Evolutionary conservation across 352 stramenopile species (phyloP).

Genomic region (Phytophthora palmivora): DNA sequence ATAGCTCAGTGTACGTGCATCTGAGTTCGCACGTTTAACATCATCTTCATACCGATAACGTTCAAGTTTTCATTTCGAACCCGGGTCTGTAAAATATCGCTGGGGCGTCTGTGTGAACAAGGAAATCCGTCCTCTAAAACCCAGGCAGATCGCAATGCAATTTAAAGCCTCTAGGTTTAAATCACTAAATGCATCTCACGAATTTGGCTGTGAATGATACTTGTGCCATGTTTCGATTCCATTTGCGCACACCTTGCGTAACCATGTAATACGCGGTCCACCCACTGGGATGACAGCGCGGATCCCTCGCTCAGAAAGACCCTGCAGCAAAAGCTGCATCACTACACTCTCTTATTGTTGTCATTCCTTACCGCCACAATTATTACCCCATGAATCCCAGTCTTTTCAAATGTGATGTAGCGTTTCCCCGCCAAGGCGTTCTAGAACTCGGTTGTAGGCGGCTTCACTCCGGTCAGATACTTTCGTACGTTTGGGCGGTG

Average conservation of each 20-base stretch:
- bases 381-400: neutral
- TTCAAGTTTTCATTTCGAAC: conserved; percentile 3
- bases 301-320: conserved; percentile 10
- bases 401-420: too few species aligned
- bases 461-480: too few species aligned
- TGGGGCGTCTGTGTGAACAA: conserved; percentile 2
- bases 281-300: conserved; percentile 6
- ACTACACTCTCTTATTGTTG: conserved; percentile 7
- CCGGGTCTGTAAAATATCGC: conserved; percentile 18
- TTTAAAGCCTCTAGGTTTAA: too few species aligned
- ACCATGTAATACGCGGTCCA: neutral
- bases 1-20: conserved; percentile 9
- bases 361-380: neutral
- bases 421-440: too few species aligned
- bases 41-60: conserved; percentile 6
- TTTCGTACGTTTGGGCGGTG: too few species aligned
- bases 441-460: too few species aligned
- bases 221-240: too few species aligned
- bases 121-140: conserved; percentile 16
- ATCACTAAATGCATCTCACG: too few species aligned
- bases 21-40: neutral
- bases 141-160: conserved; percentile 8
- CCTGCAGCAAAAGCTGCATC: conserved; percentile 4
- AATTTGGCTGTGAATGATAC: too few species aligned
- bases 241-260: conserved; percentile 7